A percentile compares a stretch with the other conserved stretches of the same genome.
Evolutionary conservation across 2,329 filamentous ascomycete species (phyloP).

Genomic region (Diaporthe batatas): DNA sequence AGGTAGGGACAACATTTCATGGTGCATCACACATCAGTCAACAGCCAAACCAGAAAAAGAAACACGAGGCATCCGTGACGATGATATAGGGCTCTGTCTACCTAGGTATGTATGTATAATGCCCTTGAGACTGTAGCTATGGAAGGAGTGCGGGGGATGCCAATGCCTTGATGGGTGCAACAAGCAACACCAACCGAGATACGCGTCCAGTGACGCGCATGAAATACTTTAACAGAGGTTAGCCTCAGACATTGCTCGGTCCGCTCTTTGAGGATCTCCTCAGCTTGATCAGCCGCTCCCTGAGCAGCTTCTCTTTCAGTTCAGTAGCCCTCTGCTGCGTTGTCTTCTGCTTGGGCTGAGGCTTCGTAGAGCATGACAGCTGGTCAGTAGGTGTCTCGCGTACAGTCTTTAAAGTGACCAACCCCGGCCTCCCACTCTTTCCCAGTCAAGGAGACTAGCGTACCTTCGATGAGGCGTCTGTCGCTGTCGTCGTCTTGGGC

Average conservation of each 20-base stretch:
- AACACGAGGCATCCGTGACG: background rate
- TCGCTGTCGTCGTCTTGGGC: conserved; percentile 42
- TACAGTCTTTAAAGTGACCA: conserved; percentile 52
- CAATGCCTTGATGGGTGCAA: background rate
- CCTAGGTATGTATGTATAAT: background rate
- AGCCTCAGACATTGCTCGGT: conserved; percentile 58
- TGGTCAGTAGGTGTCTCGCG: conserved; percentile 47
- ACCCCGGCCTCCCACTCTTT: conserved; percentile 43
- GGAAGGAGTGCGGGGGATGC: background rate
- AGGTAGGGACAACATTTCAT: background rate
- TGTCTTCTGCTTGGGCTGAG: conserved; percentile 48
- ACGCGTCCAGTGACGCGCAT: conserved; percentile 6
- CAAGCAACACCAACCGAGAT: conserved; percentile 3
- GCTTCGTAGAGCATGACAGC: conserved; percentile 44
- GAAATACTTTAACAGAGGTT: conserved; percentile 52
- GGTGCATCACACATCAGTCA: background rate
- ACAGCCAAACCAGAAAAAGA: background rate
- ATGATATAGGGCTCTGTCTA: conserved; percentile 1
- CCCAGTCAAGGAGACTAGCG: conserved; percentile 50
- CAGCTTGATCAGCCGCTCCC: conserved; percentile 68
- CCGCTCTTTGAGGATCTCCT: conserved; percentile 61
- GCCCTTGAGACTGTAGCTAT: conserved; percentile 13
- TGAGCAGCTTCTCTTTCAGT: conserved; percentile 64
- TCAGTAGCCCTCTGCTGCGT: conserved; percentile 59
- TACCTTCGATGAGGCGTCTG: conserved; percentile 48